Base-by-base conservation (phyloP, 1,139 yeast genomes). In the Zygoascus meyerae region DNA sequence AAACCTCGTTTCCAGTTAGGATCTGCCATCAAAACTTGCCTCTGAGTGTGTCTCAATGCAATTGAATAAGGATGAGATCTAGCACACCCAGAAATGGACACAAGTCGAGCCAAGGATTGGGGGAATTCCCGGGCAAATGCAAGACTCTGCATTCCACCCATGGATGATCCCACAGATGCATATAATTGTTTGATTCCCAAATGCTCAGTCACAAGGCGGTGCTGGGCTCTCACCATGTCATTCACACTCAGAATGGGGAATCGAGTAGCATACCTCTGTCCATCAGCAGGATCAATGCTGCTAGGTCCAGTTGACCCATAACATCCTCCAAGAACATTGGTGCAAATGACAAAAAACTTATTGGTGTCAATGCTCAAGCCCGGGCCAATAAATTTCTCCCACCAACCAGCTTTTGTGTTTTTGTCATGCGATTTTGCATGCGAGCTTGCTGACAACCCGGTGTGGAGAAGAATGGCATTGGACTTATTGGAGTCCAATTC, bases 131-230 rank as follows among this genome's bases (percentile, higher is more conserved):
- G 77, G 0, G 87, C 95, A 63, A 81, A 86, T 0, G 97, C 95
- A 49, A 89, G 72, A 9, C 92, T 82, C 67, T 89, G 97, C 96
- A 89, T 87, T 15, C 97, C 97, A 28, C 97, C 97, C 95, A 89
- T 86, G 0, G 95, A 86, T 1, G 95, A 84, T 5, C 97, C 97
- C 3, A 90, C 79, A 1, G 89, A 78, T 1, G 95, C 95, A 62
- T 79, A 78, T 26, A 89, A 67, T 61, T 78, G 81, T 2, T 60
- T 48, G 26, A 84, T 84, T 0, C 81, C 80, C 52, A 87, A 78
- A 34, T 76, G 78, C 40, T 80, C 75, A 29, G 66, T 68, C 15
- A 89, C 70, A 38, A 89, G 68, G 46, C 84, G 73, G 53, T 86
- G 74, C 68, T 89, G 97, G 0, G 95, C 95, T 44, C 96, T 71